Conservation (phyloP, 768 basidiomycete genomes). For the Mycena galericulata region DNA sequence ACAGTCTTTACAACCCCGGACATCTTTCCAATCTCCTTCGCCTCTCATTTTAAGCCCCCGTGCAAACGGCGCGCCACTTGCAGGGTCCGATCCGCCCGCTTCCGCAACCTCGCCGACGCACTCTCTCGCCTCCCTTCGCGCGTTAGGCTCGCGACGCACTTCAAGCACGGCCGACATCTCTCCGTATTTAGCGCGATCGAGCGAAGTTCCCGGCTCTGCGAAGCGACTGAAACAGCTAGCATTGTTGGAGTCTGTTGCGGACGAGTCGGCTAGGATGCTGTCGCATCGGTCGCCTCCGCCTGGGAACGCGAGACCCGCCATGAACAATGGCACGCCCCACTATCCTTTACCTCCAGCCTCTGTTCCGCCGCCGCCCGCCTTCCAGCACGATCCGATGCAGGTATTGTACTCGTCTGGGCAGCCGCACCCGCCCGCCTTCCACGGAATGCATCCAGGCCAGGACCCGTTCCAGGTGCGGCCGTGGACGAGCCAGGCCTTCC, state of each 20-base stretch:
- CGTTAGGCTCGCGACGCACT: constrained; percentile 48
- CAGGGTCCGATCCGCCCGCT: constrained; percentile 26
- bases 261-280: constrained; percentile 74
- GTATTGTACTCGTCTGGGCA: constrained; percentile 33
- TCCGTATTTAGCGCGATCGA: constrained; percentile 70
- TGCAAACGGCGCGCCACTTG: constrained; percentile 21
- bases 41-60: constrained; percentile 35
- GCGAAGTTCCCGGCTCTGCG: constrained; percentile 66
- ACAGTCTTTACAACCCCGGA: constrained; percentile 26
- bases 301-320: constrained; percentile 1
- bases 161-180: constrained; percentile 75
- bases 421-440: not conserved
- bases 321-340: constrained; percentile 15
- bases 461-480: constrained; percentile 47
- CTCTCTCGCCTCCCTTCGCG: constrained; percentile 40
- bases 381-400: constrained; percentile 33
- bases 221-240: constrained; percentile 79
- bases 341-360: constrained; percentile 36
- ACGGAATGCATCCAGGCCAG: constrained; percentile 21
- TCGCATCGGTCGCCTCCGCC: constrained; percentile 31
- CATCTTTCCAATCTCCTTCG: constrained; percentile 30
- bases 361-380: constrained; percentile 31
- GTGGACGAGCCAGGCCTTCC: constrained; percentile 47
- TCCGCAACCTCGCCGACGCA: constrained; percentile 32
- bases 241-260: constrained; percentile 76